These are phyloP conservation scores for Sodiomyces alkalinus DNA, from an alignment of 2,329 filamentous ascomycete species.

Conservation along the genomic window DNA sequence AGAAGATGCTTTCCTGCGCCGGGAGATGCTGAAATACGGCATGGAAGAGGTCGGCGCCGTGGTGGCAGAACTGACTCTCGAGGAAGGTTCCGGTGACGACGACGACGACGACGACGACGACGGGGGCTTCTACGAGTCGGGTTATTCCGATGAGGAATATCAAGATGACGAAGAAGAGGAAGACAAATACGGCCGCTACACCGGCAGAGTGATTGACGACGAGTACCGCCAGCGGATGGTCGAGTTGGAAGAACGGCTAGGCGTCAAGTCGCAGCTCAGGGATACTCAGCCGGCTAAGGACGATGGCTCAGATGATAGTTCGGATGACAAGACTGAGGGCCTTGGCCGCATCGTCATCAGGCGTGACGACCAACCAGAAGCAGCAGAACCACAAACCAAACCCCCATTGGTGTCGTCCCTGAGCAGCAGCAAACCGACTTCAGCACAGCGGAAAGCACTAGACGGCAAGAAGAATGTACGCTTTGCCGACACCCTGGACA, in stretches of 20 bases:
- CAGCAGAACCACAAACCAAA: neutral
- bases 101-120: too few species aligned
- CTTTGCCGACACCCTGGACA: constrained; percentile 63
- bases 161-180: constrained; percentile 42
- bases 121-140: too few species aligned
- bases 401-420: constrained; percentile 1
- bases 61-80: constrained; percentile 79
- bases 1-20: constrained; percentile 66
- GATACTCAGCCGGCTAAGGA: too few species aligned
- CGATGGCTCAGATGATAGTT: constrained; percentile 20
- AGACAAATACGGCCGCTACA: constrained; percentile 63
- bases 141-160: constrained; percentile 37
- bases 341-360: constrained; percentile 42
- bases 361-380: constrained; percentile 4
- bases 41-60: constrained; percentile 80
- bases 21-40: constrained; percentile 83
- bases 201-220: constrained; percentile 48
- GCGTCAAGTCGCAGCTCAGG: constrained; percentile 31
- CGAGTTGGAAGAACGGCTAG: constrained; percentile 63
- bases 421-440: constrained; percentile 7
- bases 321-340: constrained; percentile 28
- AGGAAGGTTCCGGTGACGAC: constrained; percentile 45
- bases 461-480: constrained; percentile 54
- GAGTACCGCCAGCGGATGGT: constrained; percentile 74
- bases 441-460: too few species aligned